A percentile compares a stretch with the other conserved stretches of the same genome.
Conservation (phyloP, 805 yeast species). For the Dipodascus geniculatus region DNA sequence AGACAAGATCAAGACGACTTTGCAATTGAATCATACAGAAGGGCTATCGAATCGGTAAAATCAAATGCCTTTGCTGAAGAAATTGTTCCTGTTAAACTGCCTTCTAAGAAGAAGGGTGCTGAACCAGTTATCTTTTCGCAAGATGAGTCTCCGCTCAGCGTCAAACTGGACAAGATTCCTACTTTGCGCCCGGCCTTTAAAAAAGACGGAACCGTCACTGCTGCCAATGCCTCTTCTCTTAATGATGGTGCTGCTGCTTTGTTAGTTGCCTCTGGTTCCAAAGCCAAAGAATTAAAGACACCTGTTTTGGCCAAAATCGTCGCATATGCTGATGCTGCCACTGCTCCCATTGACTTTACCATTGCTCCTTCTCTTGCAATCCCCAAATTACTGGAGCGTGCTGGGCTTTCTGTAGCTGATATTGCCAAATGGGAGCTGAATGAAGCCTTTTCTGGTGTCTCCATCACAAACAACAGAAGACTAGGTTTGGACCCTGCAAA, state of each 20-base stretch:
- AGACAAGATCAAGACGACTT: slow-evolving; percentile 80
- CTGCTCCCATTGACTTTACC: slow-evolving; percentile 83
- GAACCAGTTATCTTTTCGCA: slow-evolving; percentile 43
- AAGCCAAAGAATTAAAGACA: slow-evolving; percentile 63
- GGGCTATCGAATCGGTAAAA: slow-evolving; percentile 61
- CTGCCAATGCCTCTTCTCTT: slow-evolving; percentile 86
- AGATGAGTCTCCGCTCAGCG: slow-evolving; percentile 69
- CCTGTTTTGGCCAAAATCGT: slow-evolving; percentile 61
- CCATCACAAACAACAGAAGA: slow-evolving; percentile 68
- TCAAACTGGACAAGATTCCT: slow-evolving; percentile 59
- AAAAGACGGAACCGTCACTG: slow-evolving; percentile 90
- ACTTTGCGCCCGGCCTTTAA: slow-evolving; percentile 83
- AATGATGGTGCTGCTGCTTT: slow-evolving; percentile 96
- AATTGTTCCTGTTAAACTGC: slow-evolving; percentile 73
- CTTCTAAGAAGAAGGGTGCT: slow-evolving; percentile 58
- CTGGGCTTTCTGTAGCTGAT: slow-evolving; percentile 48
- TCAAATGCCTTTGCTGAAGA: slow-evolving; percentile 68
- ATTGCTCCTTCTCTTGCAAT: slow-evolving; percentile 89
- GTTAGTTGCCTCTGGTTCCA: slow-evolving; percentile 66
- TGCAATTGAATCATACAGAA: slow-evolving; percentile 70
- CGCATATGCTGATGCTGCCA: slow-evolving; percentile 97
- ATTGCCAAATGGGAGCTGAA: slow-evolving; percentile 83
- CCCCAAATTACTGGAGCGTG: slow-evolving; percentile 83
- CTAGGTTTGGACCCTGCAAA: slow-evolving; percentile 52
- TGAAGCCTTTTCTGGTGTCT: slow-evolving; percentile 95